Percentiles rank a stretch among this genome's conserved stretches.
These are phyloP conservation scores for Pyrrhoderma lamaoense DNA, from an alignment of 1,284 basidiomycete genomes.

Conservation along the genomic window DNA sequence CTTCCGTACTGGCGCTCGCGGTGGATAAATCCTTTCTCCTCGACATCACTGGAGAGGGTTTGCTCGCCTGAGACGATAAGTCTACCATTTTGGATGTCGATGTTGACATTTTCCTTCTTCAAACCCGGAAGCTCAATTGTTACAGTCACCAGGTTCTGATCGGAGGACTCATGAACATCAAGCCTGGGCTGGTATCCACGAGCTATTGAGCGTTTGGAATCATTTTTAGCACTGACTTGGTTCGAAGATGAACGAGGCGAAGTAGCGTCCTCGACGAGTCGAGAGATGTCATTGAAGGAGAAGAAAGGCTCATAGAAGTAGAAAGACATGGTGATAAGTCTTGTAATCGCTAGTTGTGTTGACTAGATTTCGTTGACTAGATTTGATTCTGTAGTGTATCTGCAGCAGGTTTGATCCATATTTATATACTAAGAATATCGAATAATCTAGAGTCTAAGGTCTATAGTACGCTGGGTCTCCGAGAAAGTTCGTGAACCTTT, in stretches of 20 bases:
- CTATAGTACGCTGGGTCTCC: too few species aligned
- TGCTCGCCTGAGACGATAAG: conserved; percentile 41
- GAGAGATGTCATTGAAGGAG: conserved; percentile 35
- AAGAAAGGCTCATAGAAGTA: conserved; percentile 43
- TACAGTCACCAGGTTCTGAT: conserved; percentile 2
- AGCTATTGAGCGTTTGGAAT: neutral
- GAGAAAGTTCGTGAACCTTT: too few species aligned
- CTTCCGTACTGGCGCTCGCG: conserved; percentile 43
- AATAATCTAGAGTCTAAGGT: too few species aligned
- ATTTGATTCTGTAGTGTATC: too few species aligned
- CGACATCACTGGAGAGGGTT: conserved; percentile 26
- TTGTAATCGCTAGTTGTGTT: too few species aligned
- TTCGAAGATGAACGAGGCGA: conserved; percentile 8
- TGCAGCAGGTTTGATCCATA: too few species aligned
- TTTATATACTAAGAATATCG: too few species aligned
- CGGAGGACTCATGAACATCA: conserved; percentile 9
- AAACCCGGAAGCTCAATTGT: conserved; percentile 36
- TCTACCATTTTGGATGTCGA: conserved; percentile 35
- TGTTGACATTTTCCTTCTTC: conserved; percentile 23
- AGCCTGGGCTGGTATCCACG: conserved; percentile 7
- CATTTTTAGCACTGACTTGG: neutral
- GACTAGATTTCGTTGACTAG: too few species aligned
- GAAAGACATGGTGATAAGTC: conserved; percentile 27
- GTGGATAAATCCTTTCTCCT: conserved; percentile 39
- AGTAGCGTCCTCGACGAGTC: conserved; percentile 40